Evolutionary conservation across 768 basidiomycete genomes (phyloP), one percentile per base, ranked within the genome.

Genomic region (Lactarius sanguifluus): DNA sequence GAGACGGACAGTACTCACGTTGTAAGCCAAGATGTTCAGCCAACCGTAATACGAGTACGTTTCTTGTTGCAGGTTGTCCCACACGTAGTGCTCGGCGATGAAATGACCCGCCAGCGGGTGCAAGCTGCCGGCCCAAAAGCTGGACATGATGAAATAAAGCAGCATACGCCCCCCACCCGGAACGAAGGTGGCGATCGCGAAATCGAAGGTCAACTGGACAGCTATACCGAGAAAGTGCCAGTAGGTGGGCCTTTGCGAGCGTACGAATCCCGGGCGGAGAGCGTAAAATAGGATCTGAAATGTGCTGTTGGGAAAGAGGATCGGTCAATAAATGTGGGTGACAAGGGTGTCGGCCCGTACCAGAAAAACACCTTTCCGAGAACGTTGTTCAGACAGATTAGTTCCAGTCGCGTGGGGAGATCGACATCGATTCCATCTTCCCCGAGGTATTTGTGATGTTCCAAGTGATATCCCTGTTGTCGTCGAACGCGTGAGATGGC

Each of bases 261-360:
- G 90, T 60, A 98, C 90, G 74, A 99, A 91, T 25, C 91, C 91
- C 1, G 97, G 97, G 40, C 97, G 90, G 64, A 99, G 82, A 54
- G 97, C 97, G 76, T 99, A 99, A 80, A 99, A 99, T 64, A 99
- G 77, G 66, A 99, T 94, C 79, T 99, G 97, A 80, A 98, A 99
- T 2, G 93, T 96, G 50, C 95, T 96, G 73, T 10, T 12, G 40
- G 38, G 28, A n/a, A 38, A 32, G 18, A 45, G 30, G 61, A 18
- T 60, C n/a, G 15, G 18, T 25, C 28, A 36, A 20, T 2, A 52
- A 20, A 50, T 25, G 5, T 16, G 36, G 43, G 34, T 58, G 16
- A 10, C 45, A 43, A 55, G 59, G 60, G 40, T 41, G 8, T 56
- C 64, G 43, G 12, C 63, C 25, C 50, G n/a, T 72, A 96, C 94